phyloP scores from a whole-genome alignment of 1,284 basidiomycete genomes.

The Leccinum variabile region DNA sequence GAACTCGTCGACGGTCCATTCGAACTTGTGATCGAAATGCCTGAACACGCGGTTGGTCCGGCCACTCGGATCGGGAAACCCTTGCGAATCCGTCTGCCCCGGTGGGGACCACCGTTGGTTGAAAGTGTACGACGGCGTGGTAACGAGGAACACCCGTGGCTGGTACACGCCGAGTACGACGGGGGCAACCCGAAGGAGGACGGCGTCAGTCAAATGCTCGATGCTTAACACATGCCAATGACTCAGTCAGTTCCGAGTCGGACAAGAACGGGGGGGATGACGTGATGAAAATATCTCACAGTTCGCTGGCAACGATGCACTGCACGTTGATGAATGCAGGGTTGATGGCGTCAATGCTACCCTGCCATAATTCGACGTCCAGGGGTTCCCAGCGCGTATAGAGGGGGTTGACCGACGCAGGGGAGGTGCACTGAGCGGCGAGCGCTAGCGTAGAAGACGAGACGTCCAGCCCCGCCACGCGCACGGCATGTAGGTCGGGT shows the following conservation, averaged over 20 bases:
- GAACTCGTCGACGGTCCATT: conserved; percentile 88
- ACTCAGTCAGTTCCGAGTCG: background rate
- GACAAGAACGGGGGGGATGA: background rate
- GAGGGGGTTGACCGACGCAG: conserved; percentile 35
- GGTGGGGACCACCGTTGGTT: conserved; percentile 83
- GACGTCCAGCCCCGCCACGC: conserved; percentile 71
- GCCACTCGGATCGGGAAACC: conserved; percentile 71
- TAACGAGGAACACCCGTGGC: conserved; percentile 78
- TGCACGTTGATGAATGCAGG: conserved; percentile 72
- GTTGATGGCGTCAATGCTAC: conserved; percentile 78
- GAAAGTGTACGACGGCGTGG: conserved; percentile 89
- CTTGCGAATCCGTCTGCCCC: conserved; percentile 46
- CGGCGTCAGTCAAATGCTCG: conserved; percentile 77
- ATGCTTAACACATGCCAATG: conserved; percentile 50
- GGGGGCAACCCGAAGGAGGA: conserved; percentile 79
- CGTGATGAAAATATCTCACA: conserved; percentile 50
- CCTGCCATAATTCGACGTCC: conserved; percentile 76
- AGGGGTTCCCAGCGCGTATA: conserved; percentile 72
- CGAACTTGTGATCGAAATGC: conserved; percentile 89
- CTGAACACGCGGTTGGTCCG: conserved; percentile 77
- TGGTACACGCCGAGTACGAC: conserved; percentile 82
- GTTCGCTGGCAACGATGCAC: conserved; percentile 85
- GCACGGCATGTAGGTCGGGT: conserved; percentile 57
- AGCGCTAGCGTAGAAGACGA: conserved; percentile 49
- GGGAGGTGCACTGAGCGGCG: conserved; percentile 48